phyloP scores from a whole-genome alignment of 1,284 basidiomycete species.

The Takashimella koratensis region DNA sequence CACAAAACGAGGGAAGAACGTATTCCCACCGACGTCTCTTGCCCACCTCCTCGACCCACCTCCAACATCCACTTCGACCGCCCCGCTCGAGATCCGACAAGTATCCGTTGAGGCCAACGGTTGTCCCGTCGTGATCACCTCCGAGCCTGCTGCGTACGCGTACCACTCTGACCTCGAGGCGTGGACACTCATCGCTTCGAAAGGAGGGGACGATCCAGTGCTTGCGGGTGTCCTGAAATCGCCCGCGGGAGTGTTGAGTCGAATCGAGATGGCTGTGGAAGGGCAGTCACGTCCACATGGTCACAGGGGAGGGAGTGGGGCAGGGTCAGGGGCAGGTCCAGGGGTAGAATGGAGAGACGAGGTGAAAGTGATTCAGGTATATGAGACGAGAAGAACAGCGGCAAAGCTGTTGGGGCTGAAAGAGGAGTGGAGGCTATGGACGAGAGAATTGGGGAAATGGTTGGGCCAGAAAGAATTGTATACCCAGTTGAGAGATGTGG shows the following conservation, averaged over 20 bases:
- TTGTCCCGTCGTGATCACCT: constrained; percentile 67
- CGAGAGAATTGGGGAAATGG: constrained; percentile 72
- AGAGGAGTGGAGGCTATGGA: constrained; percentile 71
- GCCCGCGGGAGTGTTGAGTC: too few species aligned
- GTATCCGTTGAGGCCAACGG: constrained; percentile 71
- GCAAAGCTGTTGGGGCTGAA: constrained; percentile 69
- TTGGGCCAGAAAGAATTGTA: constrained; percentile 80
- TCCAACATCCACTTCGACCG: constrained; percentile 34
- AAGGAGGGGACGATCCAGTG: constrained; percentile 78
- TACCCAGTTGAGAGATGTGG: constrained; percentile 79
- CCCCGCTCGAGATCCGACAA: constrained; percentile 47
- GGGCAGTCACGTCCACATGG: too few species aligned
- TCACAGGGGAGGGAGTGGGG: constrained; percentile 9
- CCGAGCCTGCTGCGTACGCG: constrained; percentile 67
- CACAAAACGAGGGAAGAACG: constrained; percentile 60
- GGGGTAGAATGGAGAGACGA: constrained; percentile 68
- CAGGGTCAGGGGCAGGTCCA: constrained; percentile 21
- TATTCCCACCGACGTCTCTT: constrained; percentile 65
- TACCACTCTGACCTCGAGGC: constrained; percentile 64
- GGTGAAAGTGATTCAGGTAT: constrained; percentile 74
- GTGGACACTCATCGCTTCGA: constrained; percentile 70
- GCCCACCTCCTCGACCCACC: constrained; percentile 55
- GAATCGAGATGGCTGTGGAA: too few species aligned
- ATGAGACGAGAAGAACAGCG: constrained; percentile 73
- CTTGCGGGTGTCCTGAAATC: constrained; percentile 48